These are phyloP conservation scores for Diaporthe batatas DNA, from an alignment of 2,329 filamentous ascomycete species.

Conservation along the genomic window DNA sequence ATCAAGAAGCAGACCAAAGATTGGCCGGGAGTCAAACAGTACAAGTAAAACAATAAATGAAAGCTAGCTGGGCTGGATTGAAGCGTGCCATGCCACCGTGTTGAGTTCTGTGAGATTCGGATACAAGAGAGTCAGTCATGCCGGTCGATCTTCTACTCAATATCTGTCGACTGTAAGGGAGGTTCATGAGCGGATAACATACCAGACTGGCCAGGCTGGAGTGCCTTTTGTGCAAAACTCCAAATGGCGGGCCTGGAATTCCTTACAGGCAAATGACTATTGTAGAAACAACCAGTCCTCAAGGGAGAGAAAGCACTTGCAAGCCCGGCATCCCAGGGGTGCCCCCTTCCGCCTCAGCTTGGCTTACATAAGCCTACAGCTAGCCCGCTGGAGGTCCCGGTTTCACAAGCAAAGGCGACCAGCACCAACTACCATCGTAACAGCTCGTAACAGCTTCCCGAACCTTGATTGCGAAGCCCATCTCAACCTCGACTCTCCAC, in stretches of 20 bases:
- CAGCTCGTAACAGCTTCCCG: slow-evolving; percentile 15
- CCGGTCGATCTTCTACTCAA: too few species aligned
- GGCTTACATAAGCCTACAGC: slow-evolving; percentile 40
- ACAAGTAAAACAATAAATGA: too few species aligned
- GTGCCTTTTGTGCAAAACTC: neutral
- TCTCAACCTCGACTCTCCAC: neutral
- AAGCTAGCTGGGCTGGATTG: too few species aligned
- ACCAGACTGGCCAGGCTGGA: neutral
- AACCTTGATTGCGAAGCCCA: slow-evolving; percentile 18
- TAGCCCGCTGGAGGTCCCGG: slow-evolving; percentile 21
- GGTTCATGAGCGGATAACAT: neutral
- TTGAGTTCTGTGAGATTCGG: too few species aligned
- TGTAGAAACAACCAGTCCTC: neutral
- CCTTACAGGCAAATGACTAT: too few species aligned
- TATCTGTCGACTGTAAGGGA: neutral
- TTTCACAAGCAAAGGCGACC: slow-evolving; percentile 32
- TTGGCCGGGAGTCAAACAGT: too few species aligned
- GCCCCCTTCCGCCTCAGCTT: neutral
- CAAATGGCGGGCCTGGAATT: too few species aligned
- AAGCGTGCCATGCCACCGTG: too few species aligned
- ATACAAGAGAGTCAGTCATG: too few species aligned
- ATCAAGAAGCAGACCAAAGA: too few species aligned
- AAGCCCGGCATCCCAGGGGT: neutral
- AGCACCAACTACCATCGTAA: slow-evolving; percentile 26
- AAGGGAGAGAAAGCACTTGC: neutral